Evolutionary conservation across 192 early-diverging fungal genomes (phyloP).

Genomic region (Phycomyces blakesleeanus): DNA sequence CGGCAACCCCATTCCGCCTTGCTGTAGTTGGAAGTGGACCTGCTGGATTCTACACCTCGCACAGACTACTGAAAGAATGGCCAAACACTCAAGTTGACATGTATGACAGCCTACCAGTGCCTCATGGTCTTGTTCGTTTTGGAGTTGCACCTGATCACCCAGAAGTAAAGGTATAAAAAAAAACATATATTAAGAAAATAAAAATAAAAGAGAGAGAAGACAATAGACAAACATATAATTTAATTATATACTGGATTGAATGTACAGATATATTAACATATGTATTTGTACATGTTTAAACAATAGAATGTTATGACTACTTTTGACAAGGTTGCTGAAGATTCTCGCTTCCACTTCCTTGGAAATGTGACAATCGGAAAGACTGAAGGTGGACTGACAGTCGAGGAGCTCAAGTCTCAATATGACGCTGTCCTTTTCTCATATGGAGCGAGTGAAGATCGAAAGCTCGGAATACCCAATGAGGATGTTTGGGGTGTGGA

Average conservation of each 20-base stretch:
- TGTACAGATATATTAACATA: slow-evolving; percentile 10
- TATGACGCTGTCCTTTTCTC: slow-evolving; percentile 82
- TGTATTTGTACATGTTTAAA: too few relatives aligned
- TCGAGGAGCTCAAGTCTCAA: slow-evolving; percentile 47
- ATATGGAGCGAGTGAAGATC: slow-evolving; percentile 80
- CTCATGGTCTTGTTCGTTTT: slow-evolving; percentile 87
- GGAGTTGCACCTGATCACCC: slow-evolving; percentile 97
- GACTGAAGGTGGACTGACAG: slow-evolving; percentile 29
- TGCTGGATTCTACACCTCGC: slow-evolving; percentile 90
- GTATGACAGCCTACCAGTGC: slow-evolving; percentile 79
- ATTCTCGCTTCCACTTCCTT: slow-evolving; percentile 69
- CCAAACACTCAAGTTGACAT: slow-evolving; percentile 67
- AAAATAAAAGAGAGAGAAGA: too few relatives aligned
- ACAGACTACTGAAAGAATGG: slow-evolving; percentile 65
- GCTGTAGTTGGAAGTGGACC: slow-evolving; percentile 78
- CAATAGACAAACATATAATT: too few relatives aligned
- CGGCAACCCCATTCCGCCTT: slow-evolving; percentile 37
- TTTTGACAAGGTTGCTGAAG: slow-evolving; percentile 73
- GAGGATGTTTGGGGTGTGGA: slow-evolving; percentile 67
- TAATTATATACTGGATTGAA: too few relatives aligned
- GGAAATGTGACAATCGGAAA: slow-evolving; percentile 76
- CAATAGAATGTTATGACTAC: slow-evolving; percentile 78
- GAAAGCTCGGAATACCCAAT: slow-evolving; percentile 59
- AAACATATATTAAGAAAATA: too few relatives aligned
- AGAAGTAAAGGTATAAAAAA: slow-evolving; percentile 97